phyloP scores from a whole-genome alignment of 768 basidiomycete genomes.

The Suillus paluster region DNA sequence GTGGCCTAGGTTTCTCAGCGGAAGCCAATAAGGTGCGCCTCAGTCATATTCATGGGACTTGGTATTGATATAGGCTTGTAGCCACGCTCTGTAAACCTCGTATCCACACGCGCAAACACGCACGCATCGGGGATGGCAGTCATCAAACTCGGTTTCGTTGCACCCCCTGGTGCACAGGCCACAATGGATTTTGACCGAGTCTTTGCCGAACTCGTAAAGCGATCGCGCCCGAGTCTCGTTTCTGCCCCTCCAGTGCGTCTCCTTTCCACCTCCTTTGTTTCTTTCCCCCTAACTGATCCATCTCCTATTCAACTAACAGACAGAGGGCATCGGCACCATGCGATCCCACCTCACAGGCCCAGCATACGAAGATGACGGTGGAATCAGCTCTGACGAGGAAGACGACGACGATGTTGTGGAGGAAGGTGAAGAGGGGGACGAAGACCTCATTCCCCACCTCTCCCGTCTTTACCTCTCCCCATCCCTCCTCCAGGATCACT shows the following conservation, averaged over 20 bases:
- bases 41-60: constrained; percentile 13
- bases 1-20: constrained; percentile 60
- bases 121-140: constrained; percentile 56
- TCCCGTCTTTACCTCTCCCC: constrained; percentile 27
- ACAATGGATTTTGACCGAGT: constrained; percentile 62
- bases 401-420: constrained; percentile 39
- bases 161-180: constrained; percentile 44
- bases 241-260: constrained; percentile 73
- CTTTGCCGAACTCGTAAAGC: constrained; percentile 64
- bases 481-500: constrained; percentile 26
- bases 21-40: constrained; percentile 67
- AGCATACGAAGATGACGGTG: constrained; percentile 78
- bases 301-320: constrained; percentile 46
- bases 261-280: no score
- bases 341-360: constrained; percentile 62
- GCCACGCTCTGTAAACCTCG: constrained; percentile 50
- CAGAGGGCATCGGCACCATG: constrained; percentile 84
- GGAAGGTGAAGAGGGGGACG: constrained; percentile 35
- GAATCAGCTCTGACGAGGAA: constrained; percentile 59
- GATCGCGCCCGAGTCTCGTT: constrained; percentile 67
- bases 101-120: constrained; percentile 52
- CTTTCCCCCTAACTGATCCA: constrained; percentile 6
- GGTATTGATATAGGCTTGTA: constrained; percentile 24
- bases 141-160: constrained; percentile 65
- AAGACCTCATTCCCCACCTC: constrained; percentile 32